Conservation (phyloP, 108 stramenopile genomes). For the Epipyxis sp. region DNA sequence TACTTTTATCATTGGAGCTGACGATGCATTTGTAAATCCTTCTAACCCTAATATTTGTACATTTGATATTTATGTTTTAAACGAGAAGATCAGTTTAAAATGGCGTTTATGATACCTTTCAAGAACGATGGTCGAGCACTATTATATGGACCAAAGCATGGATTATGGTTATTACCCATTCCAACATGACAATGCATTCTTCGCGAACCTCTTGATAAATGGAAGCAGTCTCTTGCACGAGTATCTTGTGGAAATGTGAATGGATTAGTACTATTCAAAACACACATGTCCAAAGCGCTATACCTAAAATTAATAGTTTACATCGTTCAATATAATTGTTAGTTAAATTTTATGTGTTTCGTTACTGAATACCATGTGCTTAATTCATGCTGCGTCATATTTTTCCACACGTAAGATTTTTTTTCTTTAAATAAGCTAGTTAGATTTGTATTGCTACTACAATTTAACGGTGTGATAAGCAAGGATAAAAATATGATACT, state of each 20-base stretch:
- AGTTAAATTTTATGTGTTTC: no score
- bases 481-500: no score
- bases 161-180: neutral
- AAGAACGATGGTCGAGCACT: neutral
- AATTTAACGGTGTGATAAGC: no score
- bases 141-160: neutral
- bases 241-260: neutral
- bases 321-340: no score
- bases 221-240: neutral
- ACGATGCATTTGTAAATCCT: neutral
- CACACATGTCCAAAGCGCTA: neutral
- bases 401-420: no score
- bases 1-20: neutral
- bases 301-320: neutral
- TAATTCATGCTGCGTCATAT: no score
- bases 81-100: no score
- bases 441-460: no score
- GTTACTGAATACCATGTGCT: no score
- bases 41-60: no score
- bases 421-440: no score
- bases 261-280: neutral
- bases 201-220: neutral
- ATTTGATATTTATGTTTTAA: no score
- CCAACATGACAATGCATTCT: neutral
- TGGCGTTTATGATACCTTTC: neutral